phyloP scores from a whole-genome alignment of 768 basidiomycete genomes.

The Grammothele lineata region DNA sequence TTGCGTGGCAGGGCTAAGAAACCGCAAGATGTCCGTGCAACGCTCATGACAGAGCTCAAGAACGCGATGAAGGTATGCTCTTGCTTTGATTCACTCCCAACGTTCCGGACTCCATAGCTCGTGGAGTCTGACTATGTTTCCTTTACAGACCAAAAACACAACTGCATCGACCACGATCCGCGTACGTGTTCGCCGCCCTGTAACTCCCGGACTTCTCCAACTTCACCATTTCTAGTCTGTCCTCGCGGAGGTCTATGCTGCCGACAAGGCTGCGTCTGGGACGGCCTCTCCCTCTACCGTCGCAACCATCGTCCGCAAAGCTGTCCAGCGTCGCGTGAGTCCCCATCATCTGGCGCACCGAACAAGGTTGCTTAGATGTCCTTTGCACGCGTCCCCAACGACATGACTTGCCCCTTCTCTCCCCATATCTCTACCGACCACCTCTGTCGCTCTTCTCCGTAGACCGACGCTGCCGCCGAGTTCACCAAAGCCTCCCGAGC shows the following conservation, averaged over 20 bases:
- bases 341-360: no score
- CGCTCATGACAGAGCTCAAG: slow-evolving; percentile 52
- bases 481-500: slow-evolving; percentile 53
- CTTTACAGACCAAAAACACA: slow-evolving; percentile 49
- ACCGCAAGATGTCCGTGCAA: slow-evolving; percentile 46
- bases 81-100: background rate
- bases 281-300: slow-evolving; percentile 46
- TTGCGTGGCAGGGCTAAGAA: no score
- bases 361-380: no score
- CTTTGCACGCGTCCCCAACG: no score
- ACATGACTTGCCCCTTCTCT: no score
- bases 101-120: no score
- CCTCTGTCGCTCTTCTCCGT: background rate
- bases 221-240: slow-evolving; percentile 43
- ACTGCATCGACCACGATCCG: slow-evolving; percentile 55
- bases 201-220: background rate
- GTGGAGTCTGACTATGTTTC: no score
- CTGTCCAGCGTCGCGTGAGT: slow-evolving; percentile 54
- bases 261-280: slow-evolving; percentile 52
- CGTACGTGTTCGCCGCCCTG: slow-evolving; percentile 8
- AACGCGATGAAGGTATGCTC: slow-evolving; percentile 58
- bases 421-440: no score
- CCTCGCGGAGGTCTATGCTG: slow-evolving; percentile 62
- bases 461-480: slow-evolving; percentile 59
- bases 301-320: slow-evolving; percentile 53